Percentiles rank a stretch among this genome's conserved stretches.
These are phyloP conservation scores for Ganoderma resinaceum DNA, from an alignment of 1,284 basidiomycete species.

Conservation along the genomic window DNA sequence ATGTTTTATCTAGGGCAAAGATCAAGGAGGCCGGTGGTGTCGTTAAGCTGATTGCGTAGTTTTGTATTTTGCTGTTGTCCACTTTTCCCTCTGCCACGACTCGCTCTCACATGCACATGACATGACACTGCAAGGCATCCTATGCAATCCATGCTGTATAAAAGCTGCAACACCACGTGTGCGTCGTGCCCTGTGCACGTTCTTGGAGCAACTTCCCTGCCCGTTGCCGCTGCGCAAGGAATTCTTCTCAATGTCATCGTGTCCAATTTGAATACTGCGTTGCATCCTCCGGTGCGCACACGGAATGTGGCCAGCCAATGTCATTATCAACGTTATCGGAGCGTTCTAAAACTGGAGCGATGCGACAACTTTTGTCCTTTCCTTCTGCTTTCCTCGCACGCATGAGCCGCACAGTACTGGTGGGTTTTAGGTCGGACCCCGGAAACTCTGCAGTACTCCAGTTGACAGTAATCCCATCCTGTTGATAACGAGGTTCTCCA, in stretches of 20 bases:
- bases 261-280: background rate
- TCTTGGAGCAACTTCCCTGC: background rate
- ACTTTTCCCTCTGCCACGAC: conserved; percentile 26
- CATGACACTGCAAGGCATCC: conserved; percentile 37
- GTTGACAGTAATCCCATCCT: no score
- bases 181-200: background rate
- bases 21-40: conserved; percentile 96
- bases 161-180: background rate
- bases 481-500: no score
- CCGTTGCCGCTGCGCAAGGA: background rate
- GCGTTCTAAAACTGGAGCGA: background rate
- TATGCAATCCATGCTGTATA: conserved; percentile 38
- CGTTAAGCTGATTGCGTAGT: conserved; percentile 89
- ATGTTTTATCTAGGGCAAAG: conserved; percentile 59
- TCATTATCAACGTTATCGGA: background rate
- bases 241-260: background rate
- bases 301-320: background rate
- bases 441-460: no score
- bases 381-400: background rate
- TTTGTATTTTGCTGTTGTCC: conserved; percentile 37
- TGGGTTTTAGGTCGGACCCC: no score
- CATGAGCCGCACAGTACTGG: no score
- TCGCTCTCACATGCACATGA: conserved; percentile 43
- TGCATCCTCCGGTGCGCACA: no score
- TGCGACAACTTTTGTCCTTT: background rate